Conservation (phyloP, 495 filamentous ascomycete genomes). For the Lasiosphaeria ovina region DNA sequence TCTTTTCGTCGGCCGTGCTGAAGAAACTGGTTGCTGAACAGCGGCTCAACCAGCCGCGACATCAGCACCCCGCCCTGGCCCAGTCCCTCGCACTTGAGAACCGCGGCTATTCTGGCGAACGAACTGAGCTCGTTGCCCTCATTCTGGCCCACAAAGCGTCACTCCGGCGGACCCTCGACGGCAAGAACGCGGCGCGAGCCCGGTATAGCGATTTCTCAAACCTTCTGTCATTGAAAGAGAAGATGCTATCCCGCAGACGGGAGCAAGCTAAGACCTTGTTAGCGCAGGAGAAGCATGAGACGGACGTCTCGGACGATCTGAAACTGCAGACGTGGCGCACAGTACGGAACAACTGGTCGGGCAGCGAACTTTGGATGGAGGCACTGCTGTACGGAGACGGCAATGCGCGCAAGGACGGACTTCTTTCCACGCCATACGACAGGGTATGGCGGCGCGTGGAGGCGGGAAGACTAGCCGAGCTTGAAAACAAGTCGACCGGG, state of each 20-base stretch:
- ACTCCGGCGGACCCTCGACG: constrained; percentile 50
- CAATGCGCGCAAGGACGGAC: constrained; percentile 54
- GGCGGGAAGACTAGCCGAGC: constrained; percentile 50
- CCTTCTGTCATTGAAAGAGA: constrained; percentile 52
- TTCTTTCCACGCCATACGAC: constrained; percentile 63
- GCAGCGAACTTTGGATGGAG: constrained; percentile 66
- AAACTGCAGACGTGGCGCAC: constrained; percentile 47
- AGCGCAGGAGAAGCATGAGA: constrained; percentile 6
- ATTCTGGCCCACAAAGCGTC: constrained; percentile 70
- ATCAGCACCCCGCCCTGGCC: constrained; percentile 44
- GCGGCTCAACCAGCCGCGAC: constrained; percentile 28
- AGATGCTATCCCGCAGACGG: constrained; percentile 39
- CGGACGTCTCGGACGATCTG: constrained; percentile 36
- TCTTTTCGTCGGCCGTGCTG: constrained; percentile 77
- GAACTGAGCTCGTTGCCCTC: constrained; percentile 60
- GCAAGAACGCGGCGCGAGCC: constrained; percentile 54
- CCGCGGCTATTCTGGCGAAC: constrained; percentile 57
- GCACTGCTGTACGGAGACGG: constrained; percentile 63
- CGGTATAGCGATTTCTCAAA: constrained; percentile 57
- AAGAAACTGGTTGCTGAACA: constrained; percentile 60
- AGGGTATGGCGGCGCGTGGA: constrained; percentile 64
- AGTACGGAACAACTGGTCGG: constrained; percentile 71
- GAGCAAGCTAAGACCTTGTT: constrained; percentile 36
- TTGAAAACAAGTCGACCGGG: constrained; percentile 44
- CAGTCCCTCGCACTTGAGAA: constrained; percentile 62